Conservation (phyloP, 2,329 filamentous ascomycete genomes). For the Colletotrichum cuscutae region DNA sequence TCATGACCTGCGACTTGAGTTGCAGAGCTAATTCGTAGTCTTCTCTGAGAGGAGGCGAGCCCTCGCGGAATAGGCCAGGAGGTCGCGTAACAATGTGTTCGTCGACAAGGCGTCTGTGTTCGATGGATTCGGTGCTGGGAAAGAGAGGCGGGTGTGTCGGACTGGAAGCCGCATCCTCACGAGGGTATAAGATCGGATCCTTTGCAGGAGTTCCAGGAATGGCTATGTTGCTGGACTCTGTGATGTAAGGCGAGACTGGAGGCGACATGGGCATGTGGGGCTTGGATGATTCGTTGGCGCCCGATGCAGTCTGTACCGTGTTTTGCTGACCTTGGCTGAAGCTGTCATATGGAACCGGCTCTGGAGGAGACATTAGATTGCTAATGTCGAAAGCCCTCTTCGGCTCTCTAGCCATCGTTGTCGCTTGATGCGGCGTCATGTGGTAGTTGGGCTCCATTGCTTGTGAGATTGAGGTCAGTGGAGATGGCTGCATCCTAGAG, state of each 20-base stretch:
- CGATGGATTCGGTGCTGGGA: conserved; percentile 50
- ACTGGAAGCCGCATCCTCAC: conserved; percentile 52
- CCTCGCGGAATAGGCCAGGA: conserved; percentile 51
- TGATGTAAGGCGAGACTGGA: conserved; percentile 64
- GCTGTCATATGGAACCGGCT: conserved; percentile 62
- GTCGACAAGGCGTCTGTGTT: conserved; percentile 59
- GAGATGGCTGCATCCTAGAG: conserved; percentile 18
- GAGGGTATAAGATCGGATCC: conserved; percentile 70
- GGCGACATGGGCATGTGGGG: conserved; percentile 62
- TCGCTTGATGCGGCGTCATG: not conserved
- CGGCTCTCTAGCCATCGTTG: conserved; percentile 20
- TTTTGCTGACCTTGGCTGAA: conserved; percentile 51
- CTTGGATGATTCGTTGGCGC: conserved; percentile 39
- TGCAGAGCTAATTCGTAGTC: conserved; percentile 65
- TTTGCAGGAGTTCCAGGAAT: conserved; percentile 47
- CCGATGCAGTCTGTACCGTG: not conserved
- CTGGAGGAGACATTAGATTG: conserved; percentile 72
- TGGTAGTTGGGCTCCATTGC: conserved; percentile 40
- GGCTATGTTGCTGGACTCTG: conserved; percentile 49
- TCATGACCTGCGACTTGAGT: conserved; percentile 64
- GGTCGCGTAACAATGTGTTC: conserved; percentile 59
- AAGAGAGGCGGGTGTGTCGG: conserved; percentile 63
- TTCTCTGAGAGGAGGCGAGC: conserved; percentile 59
- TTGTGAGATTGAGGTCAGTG: conserved; percentile 30
- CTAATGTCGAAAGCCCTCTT: conserved; percentile 60